phyloP scores from a whole-genome alignment of 306 rosid genomes.

The Glycine soja region DNA sequence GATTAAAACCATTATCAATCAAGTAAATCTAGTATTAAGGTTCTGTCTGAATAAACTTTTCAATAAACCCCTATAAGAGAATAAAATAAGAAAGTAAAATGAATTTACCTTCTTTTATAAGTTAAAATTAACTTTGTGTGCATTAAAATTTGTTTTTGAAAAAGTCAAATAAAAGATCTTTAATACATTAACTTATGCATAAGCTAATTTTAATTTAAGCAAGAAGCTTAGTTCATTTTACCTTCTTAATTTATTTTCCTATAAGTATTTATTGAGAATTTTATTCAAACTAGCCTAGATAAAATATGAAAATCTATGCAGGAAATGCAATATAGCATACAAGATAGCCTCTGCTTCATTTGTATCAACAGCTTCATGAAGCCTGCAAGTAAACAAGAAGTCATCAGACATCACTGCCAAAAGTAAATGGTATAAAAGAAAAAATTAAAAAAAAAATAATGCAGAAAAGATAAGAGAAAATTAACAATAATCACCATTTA shows the following conservation, averaged over 20 bases:
- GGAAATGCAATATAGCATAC: conserved; percentile 55
- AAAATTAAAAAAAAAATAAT: background rate
- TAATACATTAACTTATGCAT: background rate
- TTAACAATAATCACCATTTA: conserved; percentile 66
- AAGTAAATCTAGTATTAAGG: background rate
- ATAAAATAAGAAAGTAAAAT: background rate
- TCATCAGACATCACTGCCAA: conserved; percentile 7
- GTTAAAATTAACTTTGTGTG: background rate
- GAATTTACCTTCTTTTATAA: background rate
- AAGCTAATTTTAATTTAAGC: background rate
- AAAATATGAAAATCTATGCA: background rate
- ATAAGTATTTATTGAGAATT: background rate
- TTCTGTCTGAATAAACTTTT: background rate
- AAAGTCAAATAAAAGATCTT: background rate
- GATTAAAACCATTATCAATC: background rate
- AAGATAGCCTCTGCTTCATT: conserved; percentile 69
- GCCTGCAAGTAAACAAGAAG: conserved; percentile 58
- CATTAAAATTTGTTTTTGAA: background rate
- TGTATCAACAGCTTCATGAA: conserved; percentile 70
- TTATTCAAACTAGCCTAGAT: background rate
- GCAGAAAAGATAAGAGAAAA: conserved; percentile 4
- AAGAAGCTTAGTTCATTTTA: background rate
- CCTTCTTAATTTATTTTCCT: background rate
- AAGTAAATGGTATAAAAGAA: background rate
- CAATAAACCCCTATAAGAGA: background rate